These are phyloP conservation scores for Aspergillus heteromorphus DNA, from an alignment of 495 filamentous ascomycete genomes.

Conservation along the genomic window DNA sequence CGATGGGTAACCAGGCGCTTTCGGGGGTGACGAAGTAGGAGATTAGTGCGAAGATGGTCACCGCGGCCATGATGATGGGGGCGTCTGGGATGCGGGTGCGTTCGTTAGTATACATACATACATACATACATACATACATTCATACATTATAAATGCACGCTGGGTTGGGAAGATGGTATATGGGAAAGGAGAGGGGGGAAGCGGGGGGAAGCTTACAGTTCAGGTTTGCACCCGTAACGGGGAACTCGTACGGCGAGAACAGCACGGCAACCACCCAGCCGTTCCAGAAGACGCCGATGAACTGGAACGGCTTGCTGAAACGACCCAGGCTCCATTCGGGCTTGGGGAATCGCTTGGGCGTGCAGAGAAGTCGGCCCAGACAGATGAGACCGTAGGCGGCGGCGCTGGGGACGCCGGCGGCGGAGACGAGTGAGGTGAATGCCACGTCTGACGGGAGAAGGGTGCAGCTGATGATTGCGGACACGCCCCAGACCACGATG, in stretches of 20 bases:
- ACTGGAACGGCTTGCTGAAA: slow-evolving; percentile 43
- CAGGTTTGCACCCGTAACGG: slow-evolving; percentile 39
- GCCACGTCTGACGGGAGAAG: slow-evolving; percentile 49
- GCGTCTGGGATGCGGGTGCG: slow-evolving; percentile 40
- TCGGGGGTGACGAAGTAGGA: slow-evolving; percentile 47
- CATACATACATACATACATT: neutral
- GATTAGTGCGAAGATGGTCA: slow-evolving; percentile 42
- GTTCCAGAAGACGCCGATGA: slow-evolving; percentile 47
- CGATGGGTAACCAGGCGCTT: slow-evolving; percentile 38
- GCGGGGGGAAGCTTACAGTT: slow-evolving; percentile 33
- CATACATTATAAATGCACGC: too few species aligned
- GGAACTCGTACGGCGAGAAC: slow-evolving; percentile 43
- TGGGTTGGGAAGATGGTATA: neutral
- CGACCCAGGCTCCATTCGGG: slow-evolving; percentile 41
- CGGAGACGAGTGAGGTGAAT: slow-evolving; percentile 50
- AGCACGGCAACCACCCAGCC: slow-evolving; percentile 46
- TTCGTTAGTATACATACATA: neutral
- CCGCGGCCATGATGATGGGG: slow-evolving; percentile 45
- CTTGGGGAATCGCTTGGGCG: slow-evolving; percentile 41
- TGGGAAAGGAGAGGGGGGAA: neutral
- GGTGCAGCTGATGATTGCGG: slow-evolving; percentile 46
- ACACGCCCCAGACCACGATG: slow-evolving; percentile 48
- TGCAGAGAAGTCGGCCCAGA: slow-evolving; percentile 45
- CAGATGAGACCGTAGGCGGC: slow-evolving; percentile 52
- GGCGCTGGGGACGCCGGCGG: slow-evolving; percentile 47